Evolutionary conservation across 495 filamentous ascomycete genomes (phyloP), one percentile per base, ranked within the genome.

Genomic region (Penicillium silybi): DNA sequence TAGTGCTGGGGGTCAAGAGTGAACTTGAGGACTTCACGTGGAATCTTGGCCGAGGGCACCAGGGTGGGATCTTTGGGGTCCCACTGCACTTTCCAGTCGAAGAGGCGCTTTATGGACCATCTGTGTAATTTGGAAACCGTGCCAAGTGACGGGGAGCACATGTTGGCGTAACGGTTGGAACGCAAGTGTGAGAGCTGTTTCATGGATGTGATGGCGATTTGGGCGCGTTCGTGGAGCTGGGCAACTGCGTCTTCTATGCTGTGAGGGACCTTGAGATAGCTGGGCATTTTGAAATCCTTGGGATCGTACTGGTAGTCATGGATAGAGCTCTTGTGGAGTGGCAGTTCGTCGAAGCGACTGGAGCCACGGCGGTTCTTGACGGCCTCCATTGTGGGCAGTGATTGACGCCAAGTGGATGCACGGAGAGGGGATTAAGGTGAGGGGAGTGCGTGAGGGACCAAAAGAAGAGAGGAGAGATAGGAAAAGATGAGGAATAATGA

Each of bases 81-180:
- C 32, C 41, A 46, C 26, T 60, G 46, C 32, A 50, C 41, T 11
- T 42, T 27, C 65, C 65, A 67, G 17, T 37, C 37, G 10, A 54
- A 41, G 22, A 72, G 60, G 5, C 55, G 61, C 0, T 52, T 17
- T 20, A 72, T 45, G 20, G 63, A 63, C 3, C 6, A 9, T 11
- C n/a, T 13, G 25, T 69, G 63, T 0, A 20, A n/a, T 16, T 39
- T 8, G 46, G 40, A 50, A 22, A 20, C 7, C 13, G 17, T 7
- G 15, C 41, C 26, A 5, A 13, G 6, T 2, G 27, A 17, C 6
- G 8, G 8, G 22, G 58, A 51, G 23, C 64, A 71, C 39, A 69
- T 46, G 27, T 42, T 45, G 27, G 40, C 35, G 51, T 52, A 65
- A 16, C 64, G 58, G 13, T 51, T 22, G 34, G 44, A 26, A 39